Percentiles rank a stretch among this genome's conserved stretches.
Conservation (phyloP, 495 filamentous ascomycete species). For the Tetracladium setigerum region DNA sequence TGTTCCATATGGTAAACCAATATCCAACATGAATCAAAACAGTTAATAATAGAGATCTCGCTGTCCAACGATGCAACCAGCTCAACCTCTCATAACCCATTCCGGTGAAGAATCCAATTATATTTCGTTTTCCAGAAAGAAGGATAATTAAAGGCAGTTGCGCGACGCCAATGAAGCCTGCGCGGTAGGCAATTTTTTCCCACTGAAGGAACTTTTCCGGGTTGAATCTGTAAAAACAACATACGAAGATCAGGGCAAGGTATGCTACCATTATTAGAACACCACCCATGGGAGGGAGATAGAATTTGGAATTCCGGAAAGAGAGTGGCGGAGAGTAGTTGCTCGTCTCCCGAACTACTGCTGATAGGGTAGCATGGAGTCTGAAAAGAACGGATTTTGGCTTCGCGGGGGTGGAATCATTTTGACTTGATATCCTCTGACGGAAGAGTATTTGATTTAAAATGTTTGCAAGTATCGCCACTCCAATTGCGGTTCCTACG, state of each 20-base stretch:
- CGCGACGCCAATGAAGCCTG: slow-evolving; percentile 67
- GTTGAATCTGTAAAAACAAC: slow-evolving; percentile 35
- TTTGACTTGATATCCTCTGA: slow-evolving; percentile 30
- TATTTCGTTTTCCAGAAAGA: slow-evolving; percentile 70
- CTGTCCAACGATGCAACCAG: slow-evolving; percentile 77
- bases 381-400: slow-evolving; percentile 52
- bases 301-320: slow-evolving; percentile 33
- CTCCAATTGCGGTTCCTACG: slow-evolving; percentile 44
- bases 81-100: slow-evolving; percentile 69
- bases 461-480: slow-evolving; percentile 42
- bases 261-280: slow-evolving; percentile 46
- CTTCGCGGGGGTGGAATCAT: slow-evolving; percentile 38
- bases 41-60: slow-evolving; percentile 65
- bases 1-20: slow-evolving; percentile 61
- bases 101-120: slow-evolving; percentile 61
- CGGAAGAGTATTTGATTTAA: slow-evolving; percentile 24
- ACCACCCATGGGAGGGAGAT: slow-evolving; percentile 49
- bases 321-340: slow-evolving; percentile 55
- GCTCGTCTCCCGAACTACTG: slow-evolving; percentile 56
- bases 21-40: slow-evolving; percentile 68
- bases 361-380: slow-evolving; percentile 59
- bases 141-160: slow-evolving; percentile 74
- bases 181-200: slow-evolving; percentile 70
- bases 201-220: slow-evolving; percentile 33
- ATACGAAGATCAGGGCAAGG: slow-evolving; percentile 50